Evolutionary conservation across 2,329 filamentous ascomycete species (phyloP).

Genomic region (Fusarium stilboides): DNA sequence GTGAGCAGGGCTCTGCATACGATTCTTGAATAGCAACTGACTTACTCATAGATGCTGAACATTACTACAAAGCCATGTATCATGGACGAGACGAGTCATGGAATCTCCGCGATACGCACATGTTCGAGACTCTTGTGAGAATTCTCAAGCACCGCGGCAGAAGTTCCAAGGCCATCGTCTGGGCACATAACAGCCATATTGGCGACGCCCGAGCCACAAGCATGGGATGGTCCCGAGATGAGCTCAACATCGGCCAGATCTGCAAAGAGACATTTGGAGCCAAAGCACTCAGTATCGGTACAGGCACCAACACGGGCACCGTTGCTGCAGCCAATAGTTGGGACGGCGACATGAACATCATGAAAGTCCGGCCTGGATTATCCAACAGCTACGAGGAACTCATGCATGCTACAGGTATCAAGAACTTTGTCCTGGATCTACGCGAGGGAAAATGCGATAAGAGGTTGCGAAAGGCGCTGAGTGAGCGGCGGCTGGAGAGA

Average conservation of each 20-base stretch:
- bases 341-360: slow-evolving; percentile 33
- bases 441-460: slow-evolving; percentile 23
- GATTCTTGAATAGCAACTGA: background rate
- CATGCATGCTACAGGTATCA: slow-evolving; percentile 30
- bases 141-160: slow-evolving; percentile 30
- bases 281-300: slow-evolving; percentile 28
- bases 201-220: slow-evolving; percentile 36
- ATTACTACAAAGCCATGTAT: slow-evolving; percentile 39
- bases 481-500: slow-evolving; percentile 22
- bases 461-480: slow-evolving; percentile 18
- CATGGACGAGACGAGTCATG: slow-evolving; percentile 32
- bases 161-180: slow-evolving; percentile 32
- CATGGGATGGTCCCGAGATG: slow-evolving; percentile 35
- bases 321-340: slow-evolving; percentile 36
- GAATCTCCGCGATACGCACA: slow-evolving; percentile 36
- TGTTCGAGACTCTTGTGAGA: slow-evolving; percentile 33
- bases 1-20: background rate
- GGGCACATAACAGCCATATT: slow-evolving; percentile 39
- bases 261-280: slow-evolving; percentile 27
- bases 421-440: slow-evolving; percentile 32
- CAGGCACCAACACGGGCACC: slow-evolving; percentile 29
- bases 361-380: slow-evolving; percentile 29
- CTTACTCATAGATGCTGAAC: slow-evolving; percentile 23
- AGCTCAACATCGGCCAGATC: slow-evolving; percentile 35
- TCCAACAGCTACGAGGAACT: slow-evolving; percentile 34